These are phyloP conservation scores for Platanthera guangdongensis DNA, from an alignment of 106 monocot genomes.

Conservation along the genomic window DNA sequence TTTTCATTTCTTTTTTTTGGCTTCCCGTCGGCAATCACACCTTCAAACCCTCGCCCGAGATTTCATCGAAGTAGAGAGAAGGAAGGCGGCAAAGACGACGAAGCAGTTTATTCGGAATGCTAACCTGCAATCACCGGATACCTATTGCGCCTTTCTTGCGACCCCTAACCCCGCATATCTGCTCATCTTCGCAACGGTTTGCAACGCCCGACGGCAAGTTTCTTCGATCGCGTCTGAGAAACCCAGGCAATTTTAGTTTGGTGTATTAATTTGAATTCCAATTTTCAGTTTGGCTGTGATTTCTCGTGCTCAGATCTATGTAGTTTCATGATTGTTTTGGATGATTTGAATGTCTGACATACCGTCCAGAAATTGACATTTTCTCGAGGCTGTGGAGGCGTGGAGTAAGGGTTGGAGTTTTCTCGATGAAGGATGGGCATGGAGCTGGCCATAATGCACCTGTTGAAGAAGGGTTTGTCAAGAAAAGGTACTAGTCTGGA, in stretches of 20 bases:
- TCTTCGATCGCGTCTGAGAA: neutral
- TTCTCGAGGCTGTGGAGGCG: constrained; percentile 2
- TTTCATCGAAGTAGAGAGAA: neutral
- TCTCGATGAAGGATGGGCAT: constrained; percentile 8
- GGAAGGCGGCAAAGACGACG: neutral
- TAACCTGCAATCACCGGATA: neutral
- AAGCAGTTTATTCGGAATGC: constrained; percentile 15
- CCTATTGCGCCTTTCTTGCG: constrained; percentile 12
- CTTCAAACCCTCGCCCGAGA: neutral
- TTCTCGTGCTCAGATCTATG: neutral
- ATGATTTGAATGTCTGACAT: neutral
- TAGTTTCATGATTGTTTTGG: neutral
- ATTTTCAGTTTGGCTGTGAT: neutral
- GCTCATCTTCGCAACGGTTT: neutral
- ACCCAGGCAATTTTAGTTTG: neutral
- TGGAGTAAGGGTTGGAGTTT: neutral
- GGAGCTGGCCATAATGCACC: constrained; percentile 14
- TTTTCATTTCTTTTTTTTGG: neutral
- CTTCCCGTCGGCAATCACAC: neutral
- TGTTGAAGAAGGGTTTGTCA: constrained; percentile 12
- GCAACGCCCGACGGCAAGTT: neutral
- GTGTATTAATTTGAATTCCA: neutral
- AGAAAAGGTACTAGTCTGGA: constrained; percentile 30
- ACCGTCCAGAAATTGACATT: neutral
- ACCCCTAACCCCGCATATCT: constrained; percentile 11